Evolutionary conservation across 2,329 filamentous ascomycete genomes (phyloP), one percentile per base, ranked within the genome.

Genomic region (Clarireedia monteithiana): DNA sequence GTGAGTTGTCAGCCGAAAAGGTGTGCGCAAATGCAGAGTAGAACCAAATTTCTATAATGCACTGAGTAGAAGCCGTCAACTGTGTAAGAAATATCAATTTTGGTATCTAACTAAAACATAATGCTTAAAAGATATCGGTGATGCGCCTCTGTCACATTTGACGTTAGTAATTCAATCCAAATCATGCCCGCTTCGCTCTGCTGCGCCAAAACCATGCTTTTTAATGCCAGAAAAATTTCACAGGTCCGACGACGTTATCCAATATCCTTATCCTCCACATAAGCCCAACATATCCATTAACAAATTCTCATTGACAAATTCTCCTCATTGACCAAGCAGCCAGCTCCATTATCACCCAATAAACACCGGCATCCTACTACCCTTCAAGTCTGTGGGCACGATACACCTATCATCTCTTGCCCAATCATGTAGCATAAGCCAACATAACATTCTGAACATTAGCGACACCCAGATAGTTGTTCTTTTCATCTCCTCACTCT

Each of bases 341-440:
- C 23, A 26, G 20, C 12, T 10, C 17, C 10, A 44, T 0, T 2
- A 23, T 62, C 55, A 74, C n/a, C 74, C 69, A 61, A 82, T 77
- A 58, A 78, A 82, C 9, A 82, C 77, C 0, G 79, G 78, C 71
- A 82, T 72, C 4, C 80, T 73, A 60, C 75, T 82, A 2, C 78
- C 79, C 36, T 76, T 62, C 4, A 82, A 67, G 67, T 81, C 78
- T 58, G 76, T 78, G 66, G 80, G 79, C 46, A 75, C 69, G 2
- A 78, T 66, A 65, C 81, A 77, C 9, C 77, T 70, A 55, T 82
- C 80, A 57, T 74, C 71, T 63, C 77, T 78, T 64, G 80, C 71
- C 52, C 82, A 82, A 61, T 82, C 77, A 62, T 83, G 79, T 58
- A 82, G 67, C 68, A 78, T 72, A 52, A 82, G 66, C 80, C 79